Base-by-base conservation (phyloP, 2,329 filamentous ascomycete genomes). In the Fusarium armeniacum region DNA sequence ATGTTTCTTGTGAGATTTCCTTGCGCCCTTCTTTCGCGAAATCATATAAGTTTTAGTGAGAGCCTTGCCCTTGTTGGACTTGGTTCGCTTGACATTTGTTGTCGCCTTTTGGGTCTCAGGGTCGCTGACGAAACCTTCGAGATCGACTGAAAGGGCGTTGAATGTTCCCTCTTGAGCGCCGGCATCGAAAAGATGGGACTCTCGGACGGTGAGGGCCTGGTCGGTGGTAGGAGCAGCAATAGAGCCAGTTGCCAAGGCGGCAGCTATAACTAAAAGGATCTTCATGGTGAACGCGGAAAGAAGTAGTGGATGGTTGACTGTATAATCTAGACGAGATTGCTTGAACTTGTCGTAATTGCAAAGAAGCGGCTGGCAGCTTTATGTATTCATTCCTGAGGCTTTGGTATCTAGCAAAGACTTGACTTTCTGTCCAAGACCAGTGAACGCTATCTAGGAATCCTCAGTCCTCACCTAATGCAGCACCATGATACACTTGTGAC, bases 211-310 rank as follows among this genome's bases (percentile, higher is more conserved):
- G 0, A 55, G n/a, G 1, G 62, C 18, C 16, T 49, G 54, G 2
- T 28, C 54, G 8, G 32, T 12, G 6, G 36, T 20, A 1, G 62
- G 61, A 3, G 43, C 62, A 35, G 61, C 54, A 16, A 65, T 13
- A 15, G 54, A 61, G 22, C 16, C 45, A 0, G 26, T 4, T 1
- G 49, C 5, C 2, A 65, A 22, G 32, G 47, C 15, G 16, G 32
- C 26, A 2, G 18, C 54, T 20, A 47, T n/a, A n/a, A 49, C 9
- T 3, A 61, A 13, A 2, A 35, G 36, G 9, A 50, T 7, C 30
- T 59, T 65, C 62, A 65, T 65, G 7, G 6, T 45, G 16, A 3
- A 11, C 13, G 1, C 16, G 0, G 0, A 12, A 4, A 10, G 18
- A 5, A 6, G 1, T 24, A 6, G 15, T 32, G 4, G 15, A 7